phyloP scores from a whole-genome alignment of 2,329 filamentous ascomycete genomes.

The Botrytis deweyae region DNA sequence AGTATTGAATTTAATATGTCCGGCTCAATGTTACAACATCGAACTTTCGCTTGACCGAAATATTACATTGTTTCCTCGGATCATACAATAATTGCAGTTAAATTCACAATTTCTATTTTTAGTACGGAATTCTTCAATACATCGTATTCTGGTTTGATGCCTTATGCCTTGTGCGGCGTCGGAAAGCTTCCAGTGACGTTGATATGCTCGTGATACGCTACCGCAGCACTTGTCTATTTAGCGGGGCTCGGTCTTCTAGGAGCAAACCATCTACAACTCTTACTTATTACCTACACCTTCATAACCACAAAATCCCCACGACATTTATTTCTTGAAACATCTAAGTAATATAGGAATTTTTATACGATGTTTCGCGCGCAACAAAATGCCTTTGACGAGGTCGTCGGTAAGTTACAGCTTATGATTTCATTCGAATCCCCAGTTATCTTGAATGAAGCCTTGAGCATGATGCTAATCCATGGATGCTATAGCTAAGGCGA shows the following conservation, averaged over 20 bases:
- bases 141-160: not conserved
- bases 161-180: not conserved
- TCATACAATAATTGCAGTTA: not conserved
- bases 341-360: not conserved
- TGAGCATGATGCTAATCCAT: slow-evolving; percentile 27
- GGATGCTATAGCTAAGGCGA: slow-evolving; percentile 66
- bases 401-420: slow-evolving; percentile 55
- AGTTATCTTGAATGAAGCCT: slow-evolving; percentile 14
- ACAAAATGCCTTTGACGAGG: slow-evolving; percentile 69
- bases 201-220: not conserved
- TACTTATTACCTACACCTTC: not conserved
- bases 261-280: slow-evolving; percentile 3
- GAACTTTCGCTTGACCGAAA: not conserved
- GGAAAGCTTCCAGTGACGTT: slow-evolving; percentile 10
- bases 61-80: too few species aligned
- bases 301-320: slow-evolving; percentile 10
- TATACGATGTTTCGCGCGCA: slow-evolving; percentile 57
- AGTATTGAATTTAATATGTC: not conserved
- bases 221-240: slow-evolving; percentile 6
- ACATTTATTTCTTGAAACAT: not conserved
- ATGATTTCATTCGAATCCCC: slow-evolving; percentile 14
- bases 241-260: slow-evolving; percentile 5
- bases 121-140: not conserved
- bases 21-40: too few species aligned
- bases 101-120: not conserved